Base-by-base conservation (phyloP, 345 rosid species). In the Aurinia saxatilis region DNA sequence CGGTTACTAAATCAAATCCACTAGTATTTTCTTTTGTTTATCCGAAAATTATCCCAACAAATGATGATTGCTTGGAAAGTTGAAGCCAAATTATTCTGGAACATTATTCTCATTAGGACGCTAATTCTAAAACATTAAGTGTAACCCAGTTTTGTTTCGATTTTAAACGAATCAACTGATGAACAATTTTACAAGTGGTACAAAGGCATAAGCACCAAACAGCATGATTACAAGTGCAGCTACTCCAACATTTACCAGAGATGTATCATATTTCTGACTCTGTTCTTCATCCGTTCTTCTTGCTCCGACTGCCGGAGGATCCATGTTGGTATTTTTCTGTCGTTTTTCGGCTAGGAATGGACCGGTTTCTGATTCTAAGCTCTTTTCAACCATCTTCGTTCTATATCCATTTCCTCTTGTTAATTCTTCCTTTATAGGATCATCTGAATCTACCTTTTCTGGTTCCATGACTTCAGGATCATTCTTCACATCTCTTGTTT, bases 221-320 rank as follows among this genome's bases (percentile, higher is more conserved):
- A 41, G 70, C 75, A 71, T 71, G 13, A 71, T 64, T 11, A 71
- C 75, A 64, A 71, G 70, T 56, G 75, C 65, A 50, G 75, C 75
- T 12, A 30, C 66, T 25, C 75, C 75, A 50, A 57, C 70, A 35
- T 71, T 71, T 9, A 71, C 55, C 44, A 71, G 18, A 64, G 70
- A 27, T 18, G 34, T 0, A 54, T 19, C 60, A 8, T 50, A 57
- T 16, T 37, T 49, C 18, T 39, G 47, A 35, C 41, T 49, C 54
- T 36, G 54, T 38, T 19, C 36, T 17, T 19, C 9, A 33, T 38
- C 45, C 18, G 17, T 55, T 12, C 33, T 48, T 27, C 42, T 60
- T 36, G 29, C 53, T 59, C 29, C 16, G 15, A 27, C 8, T 17
- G 37, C 40, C 18, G 15, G 15, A 52, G 36, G 44, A 36, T 46